Percentiles rank a stretch among this genome's conserved stretches.
Evolutionary conservation across 768 basidiomycete genomes (phyloP).

Genomic region (Pseudohyphozyma bogoriensis): DNA sequence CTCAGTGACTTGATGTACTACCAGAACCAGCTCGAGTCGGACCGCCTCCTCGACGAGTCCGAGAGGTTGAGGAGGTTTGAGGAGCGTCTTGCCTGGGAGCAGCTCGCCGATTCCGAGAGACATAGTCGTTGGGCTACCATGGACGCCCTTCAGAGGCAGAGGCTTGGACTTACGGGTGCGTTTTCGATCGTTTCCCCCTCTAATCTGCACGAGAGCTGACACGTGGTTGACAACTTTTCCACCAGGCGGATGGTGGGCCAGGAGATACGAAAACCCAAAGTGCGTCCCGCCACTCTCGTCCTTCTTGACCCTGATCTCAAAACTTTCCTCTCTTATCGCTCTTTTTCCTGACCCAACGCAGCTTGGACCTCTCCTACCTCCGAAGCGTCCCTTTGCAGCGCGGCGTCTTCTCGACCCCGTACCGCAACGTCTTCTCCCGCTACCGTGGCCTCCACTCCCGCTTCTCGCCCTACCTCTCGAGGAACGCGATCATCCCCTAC

Average conservation of each 20-base stretch:
- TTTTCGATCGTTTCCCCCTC: too few relatives aligned
- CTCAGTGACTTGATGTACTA: slow-evolving; percentile 18
- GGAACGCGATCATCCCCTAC: background rate
- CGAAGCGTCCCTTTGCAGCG: slow-evolving; percentile 8
- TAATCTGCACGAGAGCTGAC: background rate
- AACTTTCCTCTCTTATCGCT: too few relatives aligned
- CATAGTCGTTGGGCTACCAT: background rate
- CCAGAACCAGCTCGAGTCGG: slow-evolving; percentile 18
- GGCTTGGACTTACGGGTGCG: slow-evolving; percentile 10
- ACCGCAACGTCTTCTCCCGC: slow-evolving; percentile 2
- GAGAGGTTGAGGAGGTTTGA: slow-evolving; percentile 19
- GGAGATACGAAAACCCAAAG: background rate
- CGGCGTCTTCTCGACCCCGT: slow-evolving; percentile 13
- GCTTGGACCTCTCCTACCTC: slow-evolving; percentile 17
- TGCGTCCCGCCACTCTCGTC: too few relatives aligned
- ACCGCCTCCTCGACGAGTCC: background rate
- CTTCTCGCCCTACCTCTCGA: slow-evolving; percentile 16
- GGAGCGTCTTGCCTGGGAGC: slow-evolving; percentile 15
- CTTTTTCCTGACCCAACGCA: too few relatives aligned
- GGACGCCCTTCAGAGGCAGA: background rate
- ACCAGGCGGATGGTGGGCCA: slow-evolving; percentile 18
- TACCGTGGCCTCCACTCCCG: slow-evolving; percentile 4
- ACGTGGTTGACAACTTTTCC: too few relatives aligned
- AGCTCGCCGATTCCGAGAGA: slow-evolving; percentile 6
- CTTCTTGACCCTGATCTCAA: too few relatives aligned